phyloP scores from a whole-genome alignment of 2,329 filamentous ascomycete species.

The Simplicillium aogashimaense region DNA sequence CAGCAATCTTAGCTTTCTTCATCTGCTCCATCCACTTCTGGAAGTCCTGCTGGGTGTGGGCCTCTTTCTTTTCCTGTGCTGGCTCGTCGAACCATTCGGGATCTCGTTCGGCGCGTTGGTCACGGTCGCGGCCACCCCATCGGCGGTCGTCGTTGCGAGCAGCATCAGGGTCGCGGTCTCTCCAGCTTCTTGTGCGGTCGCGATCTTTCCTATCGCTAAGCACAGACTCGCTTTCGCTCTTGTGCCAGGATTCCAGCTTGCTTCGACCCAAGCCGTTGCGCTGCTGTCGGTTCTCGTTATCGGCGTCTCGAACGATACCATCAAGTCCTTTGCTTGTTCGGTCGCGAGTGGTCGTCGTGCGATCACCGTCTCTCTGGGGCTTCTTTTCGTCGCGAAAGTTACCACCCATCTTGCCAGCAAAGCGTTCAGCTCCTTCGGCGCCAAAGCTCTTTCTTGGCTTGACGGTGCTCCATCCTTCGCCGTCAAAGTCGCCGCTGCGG shows the following conservation, averaged over 20 bases:
- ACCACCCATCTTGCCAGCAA: conserved; percentile 55
- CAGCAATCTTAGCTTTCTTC: conserved; percentile 53
- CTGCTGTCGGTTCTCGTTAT: conserved; percentile 43
- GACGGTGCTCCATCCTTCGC: conserved; percentile 61
- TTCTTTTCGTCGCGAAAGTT: conserved; percentile 31
- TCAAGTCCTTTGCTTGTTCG: conserved; percentile 40
- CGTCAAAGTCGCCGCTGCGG: conserved; percentile 40
- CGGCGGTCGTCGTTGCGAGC: conserved; percentile 33
- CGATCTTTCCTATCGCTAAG: conserved; percentile 37
- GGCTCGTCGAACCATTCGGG: conserved; percentile 85
- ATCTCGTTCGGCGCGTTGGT: conserved; percentile 60
- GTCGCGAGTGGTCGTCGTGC: conserved; percentile 37
- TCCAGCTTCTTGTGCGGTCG: conserved; percentile 51
- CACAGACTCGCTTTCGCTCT: conserved; percentile 36
- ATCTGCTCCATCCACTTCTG: conserved; percentile 90
- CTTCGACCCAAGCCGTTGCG: conserved; percentile 57
- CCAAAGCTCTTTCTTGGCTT: conserved; percentile 68
- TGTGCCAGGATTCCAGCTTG: conserved; percentile 68
- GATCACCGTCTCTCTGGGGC: conserved; percentile 45
- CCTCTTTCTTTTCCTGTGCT: conserved; percentile 56
- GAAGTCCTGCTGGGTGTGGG: conserved; percentile 82
- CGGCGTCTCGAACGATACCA: conserved; percentile 36
- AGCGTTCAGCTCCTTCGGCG: conserved; percentile 61
- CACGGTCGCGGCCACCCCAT: conserved; percentile 44
- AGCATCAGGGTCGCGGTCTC: conserved; percentile 38